Conservation (phyloP, 305 asterid genomes). For the Salvia sclarea region DNA sequence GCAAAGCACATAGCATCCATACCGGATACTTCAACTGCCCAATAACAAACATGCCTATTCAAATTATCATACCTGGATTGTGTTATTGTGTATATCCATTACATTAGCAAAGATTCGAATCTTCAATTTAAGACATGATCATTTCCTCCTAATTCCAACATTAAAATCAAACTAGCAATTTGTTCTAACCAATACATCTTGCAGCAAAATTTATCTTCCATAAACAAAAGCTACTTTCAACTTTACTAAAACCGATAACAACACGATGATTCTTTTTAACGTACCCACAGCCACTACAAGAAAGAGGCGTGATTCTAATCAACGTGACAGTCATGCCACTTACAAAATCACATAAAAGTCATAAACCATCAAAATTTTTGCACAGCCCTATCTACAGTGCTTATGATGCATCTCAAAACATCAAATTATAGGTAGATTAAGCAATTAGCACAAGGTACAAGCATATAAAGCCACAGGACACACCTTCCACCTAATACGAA, state of each 20-base stretch:
- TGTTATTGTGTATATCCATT: no score
- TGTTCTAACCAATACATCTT: conserved; percentile 17
- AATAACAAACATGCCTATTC: not conserved
- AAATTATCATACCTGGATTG: not conserved
- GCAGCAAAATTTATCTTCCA: conserved; percentile 4
- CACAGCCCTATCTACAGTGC: not conserved
- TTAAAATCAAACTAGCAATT: not conserved
- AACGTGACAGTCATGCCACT: not conserved
- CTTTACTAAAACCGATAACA: not conserved
- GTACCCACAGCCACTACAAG: not conserved
- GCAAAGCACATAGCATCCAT: not conserved
- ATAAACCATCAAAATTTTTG: not conserved
- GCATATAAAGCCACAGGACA: not conserved
- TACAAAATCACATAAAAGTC: not conserved
- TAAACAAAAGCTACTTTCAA: not conserved
- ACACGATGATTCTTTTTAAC: not conserved
- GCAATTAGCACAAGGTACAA: not conserved
- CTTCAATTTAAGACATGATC: not conserved
- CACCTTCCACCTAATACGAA: not conserved
- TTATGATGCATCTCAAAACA: not conserved
- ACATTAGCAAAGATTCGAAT: not conserved
- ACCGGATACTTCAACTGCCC: not conserved
- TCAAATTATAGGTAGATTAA: not conserved
- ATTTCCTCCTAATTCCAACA: not conserved
- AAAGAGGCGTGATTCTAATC: not conserved